Conservation (phyloP, 2,329 filamentous ascomycete genomes). For the Hypoxylon sp. region DNA sequence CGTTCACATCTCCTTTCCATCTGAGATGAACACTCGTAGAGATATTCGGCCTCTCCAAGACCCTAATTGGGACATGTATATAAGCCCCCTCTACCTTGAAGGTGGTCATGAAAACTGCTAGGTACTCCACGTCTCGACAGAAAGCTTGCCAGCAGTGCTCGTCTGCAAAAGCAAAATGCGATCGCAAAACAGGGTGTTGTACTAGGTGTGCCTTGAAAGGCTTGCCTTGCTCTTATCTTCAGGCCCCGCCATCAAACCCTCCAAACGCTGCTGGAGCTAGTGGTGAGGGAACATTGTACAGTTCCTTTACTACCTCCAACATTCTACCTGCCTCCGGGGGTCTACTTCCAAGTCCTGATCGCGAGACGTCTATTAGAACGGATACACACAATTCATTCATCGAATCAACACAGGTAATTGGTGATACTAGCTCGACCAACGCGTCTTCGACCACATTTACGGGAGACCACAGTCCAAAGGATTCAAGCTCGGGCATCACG, state of each 20-base stretch:
- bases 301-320: constrained; percentile 18
- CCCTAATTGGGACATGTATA: background rate
- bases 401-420: constrained; percentile 13
- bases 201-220: constrained; percentile 53
- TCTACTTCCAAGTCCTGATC: constrained; percentile 15
- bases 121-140: constrained; percentile 59
- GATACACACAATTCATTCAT: background rate
- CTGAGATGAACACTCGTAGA: too few species aligned
- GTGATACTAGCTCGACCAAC: constrained; percentile 11
- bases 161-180: constrained; percentile 59
- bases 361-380: constrained; percentile 1
- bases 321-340: constrained; percentile 1
- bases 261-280: background rate
- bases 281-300: constrained; percentile 11
- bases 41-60: background rate
- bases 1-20: too few species aligned
- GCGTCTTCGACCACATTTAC: constrained; percentile 4
- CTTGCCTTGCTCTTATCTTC: constrained; percentile 54
- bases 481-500: constrained; percentile 5
- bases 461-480: constrained; percentile 5
- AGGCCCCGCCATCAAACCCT: constrained; percentile 12
- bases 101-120: constrained; percentile 47
- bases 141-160: constrained; percentile 60
- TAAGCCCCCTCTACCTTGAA: background rate
- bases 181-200: constrained; percentile 55